Base-by-base conservation (phyloP, 495 filamentous ascomycete species). In the Aspergillus incahuasiensis region DNA sequence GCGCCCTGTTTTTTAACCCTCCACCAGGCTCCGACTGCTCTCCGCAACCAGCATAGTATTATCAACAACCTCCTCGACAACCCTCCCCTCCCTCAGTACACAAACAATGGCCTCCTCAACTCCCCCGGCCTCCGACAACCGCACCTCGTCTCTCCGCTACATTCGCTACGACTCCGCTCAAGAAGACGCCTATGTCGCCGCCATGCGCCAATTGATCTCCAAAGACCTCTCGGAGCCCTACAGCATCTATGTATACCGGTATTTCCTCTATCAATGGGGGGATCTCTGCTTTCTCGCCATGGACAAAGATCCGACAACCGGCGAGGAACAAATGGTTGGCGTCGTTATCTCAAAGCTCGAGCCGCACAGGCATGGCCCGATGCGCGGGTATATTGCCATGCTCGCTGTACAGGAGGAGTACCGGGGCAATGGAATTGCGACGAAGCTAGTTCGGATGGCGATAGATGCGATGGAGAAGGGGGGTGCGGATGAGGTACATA, bases 201-300 rank as follows among this genome's bases (percentile, higher is more conserved):
- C 89, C 20, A 97, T 99, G 73, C 83, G 95, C 49, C 83, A 90
- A 52, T 72, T 99, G 64, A 99, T 99, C 67, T 95, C 92, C 24
- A 94, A 92, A 57, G 95, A 97, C 67, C 83, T 99, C 24, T 97
- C 92, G 55, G 95, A 99, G 67, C 95, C 95, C 1, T 99, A 99
- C 73, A 97, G 94, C 74, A 97, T 99, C 67, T 99, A 97, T 73
- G 95, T 99, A 47, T 99, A 97, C 74, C 84, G 95, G 24, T 99
- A 97, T 75, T 99, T 99, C 66, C 78, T 99, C 16, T 97, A 94
- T 68, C 90, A 97, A 84, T 99, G 95, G 95, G 90, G 89, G 18
- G 86, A 97, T 61, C 76, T 99, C 19, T 97, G 95, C 65, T 97
- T 89, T 68, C 89, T 98, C 80, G 88, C 90, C 6, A 79, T 95